A percentile compares a stretch with the other conserved stretches of the same genome.
These are phyloP conservation scores for Colletotrichum costaricense DNA, from an alignment of 2,329 filamentous ascomycete genomes.

Conservation along the genomic window DNA sequence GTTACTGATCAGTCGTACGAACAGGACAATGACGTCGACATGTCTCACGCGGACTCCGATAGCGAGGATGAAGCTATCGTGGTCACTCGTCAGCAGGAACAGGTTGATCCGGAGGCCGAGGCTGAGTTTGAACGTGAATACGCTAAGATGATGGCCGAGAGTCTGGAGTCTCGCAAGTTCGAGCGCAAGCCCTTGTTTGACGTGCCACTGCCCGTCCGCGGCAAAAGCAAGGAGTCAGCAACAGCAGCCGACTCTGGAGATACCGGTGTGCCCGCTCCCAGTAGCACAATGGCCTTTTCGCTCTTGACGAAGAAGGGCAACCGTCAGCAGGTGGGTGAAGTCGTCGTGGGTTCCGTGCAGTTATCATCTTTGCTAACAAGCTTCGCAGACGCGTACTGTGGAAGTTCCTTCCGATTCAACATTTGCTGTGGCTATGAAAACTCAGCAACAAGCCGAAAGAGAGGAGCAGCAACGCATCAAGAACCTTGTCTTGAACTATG, in stretches of 20 bases:
- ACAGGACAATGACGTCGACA: constrained; percentile 62
- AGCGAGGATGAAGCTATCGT: constrained; percentile 91
- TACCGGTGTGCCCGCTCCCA: constrained; percentile 32
- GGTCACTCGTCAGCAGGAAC: constrained; percentile 90
- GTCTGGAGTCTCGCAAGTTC: constrained; percentile 93
- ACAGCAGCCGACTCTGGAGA: constrained; percentile 30
- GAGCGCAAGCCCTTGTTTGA: constrained; percentile 96
- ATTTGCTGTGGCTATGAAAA: constrained; percentile 96
- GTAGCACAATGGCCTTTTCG: constrained; percentile 91
- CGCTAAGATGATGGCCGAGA: constrained; percentile 98
- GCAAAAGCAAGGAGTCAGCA: constrained; percentile 56
- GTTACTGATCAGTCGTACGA: constrained; percentile 32
- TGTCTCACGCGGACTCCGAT: constrained; percentile 67
- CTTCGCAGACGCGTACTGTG: constrained; percentile 82
- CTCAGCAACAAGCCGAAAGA: constrained; percentile 91
- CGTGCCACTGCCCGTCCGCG: constrained; percentile 92
- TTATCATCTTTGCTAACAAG: constrained; percentile 31
- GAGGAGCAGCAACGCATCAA: constrained; percentile 99
- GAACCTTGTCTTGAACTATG: constrained; percentile 95
- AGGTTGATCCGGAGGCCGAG: constrained; percentile 91
- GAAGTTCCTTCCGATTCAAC: constrained; percentile 91
- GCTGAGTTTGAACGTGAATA: constrained; percentile 98
- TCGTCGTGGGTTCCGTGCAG: background rate
- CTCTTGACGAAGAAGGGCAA: constrained; percentile 96
- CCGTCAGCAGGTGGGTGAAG: constrained; percentile 79